A percentile compares a stretch with the other conserved stretches of the same genome.
These are phyloP conservation scores for Medicago lupulina DNA, from an alignment of 306 rosid species.

Conservation along the genomic window DNA sequence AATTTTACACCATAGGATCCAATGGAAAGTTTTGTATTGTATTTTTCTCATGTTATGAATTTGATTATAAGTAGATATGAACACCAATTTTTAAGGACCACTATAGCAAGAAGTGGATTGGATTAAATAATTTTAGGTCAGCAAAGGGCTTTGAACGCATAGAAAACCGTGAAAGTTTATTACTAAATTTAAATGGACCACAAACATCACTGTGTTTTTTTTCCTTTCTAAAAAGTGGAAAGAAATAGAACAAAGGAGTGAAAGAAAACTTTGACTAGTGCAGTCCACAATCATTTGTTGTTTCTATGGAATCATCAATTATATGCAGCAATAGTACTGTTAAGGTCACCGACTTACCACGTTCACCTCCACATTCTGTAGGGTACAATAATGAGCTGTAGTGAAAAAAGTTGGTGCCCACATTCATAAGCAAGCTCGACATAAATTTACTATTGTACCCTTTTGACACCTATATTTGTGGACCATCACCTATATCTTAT, in stretches of 20 bases:
- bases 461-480: not conserved
- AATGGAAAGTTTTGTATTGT: not conserved
- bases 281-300: conserved; percentile 12
- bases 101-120: not conserved
- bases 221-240: not conserved
- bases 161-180: conserved; percentile 52
- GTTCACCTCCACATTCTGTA: conserved; percentile 30
- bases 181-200: conserved; percentile 45
- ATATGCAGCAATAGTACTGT: not conserved
- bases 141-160: conserved; percentile 30
- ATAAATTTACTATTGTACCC: conserved; percentile 19
- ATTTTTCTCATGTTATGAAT: not conserved
- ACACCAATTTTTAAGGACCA: conserved; percentile 4
- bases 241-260: conserved; percentile 24
- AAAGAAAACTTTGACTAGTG: conserved; percentile 41
- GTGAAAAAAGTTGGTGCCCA: conserved; percentile 14
- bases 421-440: not conserved
- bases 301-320: conserved; percentile 34
- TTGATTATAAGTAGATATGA: not conserved
- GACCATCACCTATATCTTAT: not conserved
- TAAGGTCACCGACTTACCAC: conserved; percentile 39
- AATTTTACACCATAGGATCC: too few relatives aligned
- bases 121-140: conserved; percentile 13
- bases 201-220: conserved; percentile 1
- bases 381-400: conserved; percentile 39